These are phyloP conservation scores for Haberlea rhodopensis DNA, from an alignment of 257 asterid species.

Conservation along the genomic window DNA sequence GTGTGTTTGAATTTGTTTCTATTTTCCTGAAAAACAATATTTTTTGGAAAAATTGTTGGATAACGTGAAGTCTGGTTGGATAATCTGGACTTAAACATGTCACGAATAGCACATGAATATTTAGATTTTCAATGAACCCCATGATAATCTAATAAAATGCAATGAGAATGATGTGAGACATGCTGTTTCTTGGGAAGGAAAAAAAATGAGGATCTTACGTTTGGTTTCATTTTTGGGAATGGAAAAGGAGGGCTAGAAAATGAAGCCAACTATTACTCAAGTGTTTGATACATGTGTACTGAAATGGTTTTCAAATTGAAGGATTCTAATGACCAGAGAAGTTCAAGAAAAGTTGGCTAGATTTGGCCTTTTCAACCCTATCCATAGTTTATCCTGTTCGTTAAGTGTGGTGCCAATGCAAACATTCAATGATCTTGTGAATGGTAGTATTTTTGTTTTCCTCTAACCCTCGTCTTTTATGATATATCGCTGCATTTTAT, in stretches of 20 bases:
- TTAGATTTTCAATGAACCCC: not conserved
- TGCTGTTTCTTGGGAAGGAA: not conserved
- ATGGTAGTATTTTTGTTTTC: not conserved
- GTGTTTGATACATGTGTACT: not conserved
- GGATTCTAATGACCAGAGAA: slow-evolving; percentile 4
- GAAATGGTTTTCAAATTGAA: not conserved
- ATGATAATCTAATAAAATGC: too few species aligned
- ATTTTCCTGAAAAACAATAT: not conserved
- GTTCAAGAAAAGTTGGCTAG: slow-evolving; percentile 6
- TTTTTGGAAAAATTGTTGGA: not conserved
- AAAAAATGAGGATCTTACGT: not conserved
- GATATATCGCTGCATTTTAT: not conserved
- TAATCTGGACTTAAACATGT: not conserved
- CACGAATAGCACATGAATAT: not conserved
- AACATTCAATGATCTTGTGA: slow-evolving; percentile 16
- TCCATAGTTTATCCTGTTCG: not conserved
- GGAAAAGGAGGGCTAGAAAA: not conserved
- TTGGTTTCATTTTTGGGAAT: not conserved
- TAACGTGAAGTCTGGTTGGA: not conserved
- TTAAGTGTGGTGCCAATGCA: not conserved
- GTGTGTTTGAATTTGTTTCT: not conserved
- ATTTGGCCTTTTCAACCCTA: not conserved
- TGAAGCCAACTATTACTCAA: not conserved
- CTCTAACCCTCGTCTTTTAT: not conserved
- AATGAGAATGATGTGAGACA: not conserved